Base-by-base conservation (phyloP, 2,329 filamentous ascomycete species). In the Neonectria magnoliae region DNA sequence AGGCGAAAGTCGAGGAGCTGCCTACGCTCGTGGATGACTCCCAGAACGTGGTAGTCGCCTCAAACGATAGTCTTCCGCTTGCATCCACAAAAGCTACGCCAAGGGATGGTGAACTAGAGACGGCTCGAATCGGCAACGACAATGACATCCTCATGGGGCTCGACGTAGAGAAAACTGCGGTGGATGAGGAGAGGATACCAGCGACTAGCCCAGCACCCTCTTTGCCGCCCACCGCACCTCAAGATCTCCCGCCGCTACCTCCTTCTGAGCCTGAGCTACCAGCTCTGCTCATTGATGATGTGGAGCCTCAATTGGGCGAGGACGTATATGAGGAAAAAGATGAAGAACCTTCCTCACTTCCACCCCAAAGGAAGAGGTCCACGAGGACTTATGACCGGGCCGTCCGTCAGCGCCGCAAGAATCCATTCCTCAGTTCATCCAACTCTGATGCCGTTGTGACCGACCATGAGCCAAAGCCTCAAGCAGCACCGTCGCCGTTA, bases 111-210 rank as follows among this genome's bases (percentile, higher is more conserved):
- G 57, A 63, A 1, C 51, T 58, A 10, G 47, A 67, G 31, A 25
- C 25, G 3, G 60, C 68, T 14, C 45, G 65, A 5, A 48, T 54
- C 42, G 67, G 68, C 16, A 33, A 65, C 11, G 66, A 65, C 22
- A 62, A 68, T 10, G 66, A 67, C 25, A 33, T 47, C 4, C 27
- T 59, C 14, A 57, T 63, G 25, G 47, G 64, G 44, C 53, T 50
- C n/a, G 68, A 66, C 8, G 58, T 18, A 29, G 62, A 68, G 14
- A 75, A 71, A 27, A 53, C 62, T 10, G 33, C 58, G 1, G 50
- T 66, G 2, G 76, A 78, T 2, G 78, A 79, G 47, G 77, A 79
- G n/a, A 77, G 75, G 70, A 81, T 81, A 61, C 79, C 79, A 1
- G 79, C 79, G 50, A 81, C 79, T 27, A 81, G 79, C 38, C 79